Conservation (phyloP, 306 rosid genomes). For the Trifolium repens region DNA sequence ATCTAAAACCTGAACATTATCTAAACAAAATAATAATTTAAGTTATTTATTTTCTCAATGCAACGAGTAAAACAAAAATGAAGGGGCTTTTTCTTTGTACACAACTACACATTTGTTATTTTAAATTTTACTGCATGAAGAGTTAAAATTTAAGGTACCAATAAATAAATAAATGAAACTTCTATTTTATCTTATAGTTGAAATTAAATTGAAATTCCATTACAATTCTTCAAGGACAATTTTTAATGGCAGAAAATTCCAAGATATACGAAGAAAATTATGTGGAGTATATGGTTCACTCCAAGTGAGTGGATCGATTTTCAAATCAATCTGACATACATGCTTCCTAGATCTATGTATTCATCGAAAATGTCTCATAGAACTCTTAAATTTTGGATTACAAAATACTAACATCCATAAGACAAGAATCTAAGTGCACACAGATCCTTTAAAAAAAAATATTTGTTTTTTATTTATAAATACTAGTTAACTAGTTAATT, state of each 20-base stretch:
- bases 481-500: too few species aligned
- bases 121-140: slow-evolving; percentile 36
- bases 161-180: slow-evolving; percentile 71
- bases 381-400: slow-evolving; percentile 46
- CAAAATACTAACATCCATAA: slow-evolving; percentile 45
- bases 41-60: slow-evolving; percentile 43
- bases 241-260: slow-evolving; percentile 51
- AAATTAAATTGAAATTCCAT: slow-evolving; percentile 36
- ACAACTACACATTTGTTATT: slow-evolving; percentile 29
- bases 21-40: background rate
- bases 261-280: slow-evolving; percentile 32
- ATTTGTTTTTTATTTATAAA: too few species aligned
- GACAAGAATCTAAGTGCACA: slow-evolving; percentile 39
- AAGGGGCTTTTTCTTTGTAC: slow-evolving; percentile 55
- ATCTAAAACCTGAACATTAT: slow-evolving; percentile 24
- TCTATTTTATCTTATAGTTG: slow-evolving; percentile 67
- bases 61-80: slow-evolving; percentile 36
- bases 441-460: slow-evolving; percentile 20
- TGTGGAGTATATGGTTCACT: slow-evolving; percentile 25
- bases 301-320: slow-evolving; percentile 38
- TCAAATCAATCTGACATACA: slow-evolving; percentile 66
- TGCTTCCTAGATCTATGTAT: slow-evolving; percentile 59
- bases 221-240: slow-evolving; percentile 40
- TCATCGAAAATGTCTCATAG: slow-evolving; percentile 39
- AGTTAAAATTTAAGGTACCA: slow-evolving; percentile 47